Conservation (phyloP, 148 eudicot genomes). For the Cornus kousa region DNA sequence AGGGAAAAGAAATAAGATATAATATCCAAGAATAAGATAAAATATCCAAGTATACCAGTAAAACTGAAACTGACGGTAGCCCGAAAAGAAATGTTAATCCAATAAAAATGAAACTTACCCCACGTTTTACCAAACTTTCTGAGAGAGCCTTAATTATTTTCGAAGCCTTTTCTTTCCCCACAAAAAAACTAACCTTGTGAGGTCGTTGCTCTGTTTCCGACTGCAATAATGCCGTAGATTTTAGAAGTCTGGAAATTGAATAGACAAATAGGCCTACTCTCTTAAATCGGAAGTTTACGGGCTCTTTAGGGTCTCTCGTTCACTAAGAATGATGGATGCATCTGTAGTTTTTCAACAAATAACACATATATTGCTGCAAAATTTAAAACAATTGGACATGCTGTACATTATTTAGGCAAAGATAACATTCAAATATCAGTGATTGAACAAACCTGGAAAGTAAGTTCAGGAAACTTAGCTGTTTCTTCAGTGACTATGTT, state of each 20-base stretch:
- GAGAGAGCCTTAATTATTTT: conserved; percentile 35
- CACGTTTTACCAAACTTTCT: conserved; percentile 28
- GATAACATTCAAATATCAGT: not conserved
- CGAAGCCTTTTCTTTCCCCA: conserved; percentile 35
- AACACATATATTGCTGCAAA: not conserved
- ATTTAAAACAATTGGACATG: too few species aligned
- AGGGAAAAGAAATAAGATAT: not conserved
- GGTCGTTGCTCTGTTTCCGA: conserved; percentile 46
- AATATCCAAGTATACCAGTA: not conserved
- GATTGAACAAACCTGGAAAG: conserved; percentile 33
- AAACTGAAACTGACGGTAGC: not conserved
- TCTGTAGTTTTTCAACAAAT: not conserved
- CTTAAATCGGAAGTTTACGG: too few species aligned
- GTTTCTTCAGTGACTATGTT: conserved; percentile 43
- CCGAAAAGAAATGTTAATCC: not conserved
- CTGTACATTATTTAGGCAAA: not conserved
- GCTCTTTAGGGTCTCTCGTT: too few species aligned
- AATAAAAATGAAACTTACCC: conserved; percentile 24
- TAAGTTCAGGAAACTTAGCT: conserved; percentile 41
- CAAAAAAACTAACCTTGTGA: conserved; percentile 48
- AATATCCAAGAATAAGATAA: not conserved
- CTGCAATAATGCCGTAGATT: conserved; percentile 22
- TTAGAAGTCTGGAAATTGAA: not conserved
- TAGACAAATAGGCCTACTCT: not conserved
- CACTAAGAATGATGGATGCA: not conserved